Base-by-base conservation (phyloP, 2,329 filamentous ascomycete species). In the Xylariales sp. region DNA sequence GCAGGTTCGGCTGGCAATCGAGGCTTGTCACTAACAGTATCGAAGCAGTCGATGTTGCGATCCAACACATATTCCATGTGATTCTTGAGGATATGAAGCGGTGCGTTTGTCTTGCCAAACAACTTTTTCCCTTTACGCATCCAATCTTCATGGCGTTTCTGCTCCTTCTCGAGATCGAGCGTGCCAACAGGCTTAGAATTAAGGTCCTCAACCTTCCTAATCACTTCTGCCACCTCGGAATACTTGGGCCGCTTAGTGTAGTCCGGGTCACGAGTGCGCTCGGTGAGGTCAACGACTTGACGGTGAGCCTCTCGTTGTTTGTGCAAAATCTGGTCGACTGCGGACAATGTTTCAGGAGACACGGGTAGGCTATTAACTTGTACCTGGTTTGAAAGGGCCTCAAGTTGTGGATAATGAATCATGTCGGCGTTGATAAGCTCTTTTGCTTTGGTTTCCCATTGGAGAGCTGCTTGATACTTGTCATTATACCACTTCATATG, bases 71-170 rank as follows among this genome's bases (percentile, higher is more conserved):
- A 93, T 73, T 97, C 92, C 89, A 99, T 94, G 74, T 99, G 95
- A 65, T 91, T 92, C 76, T 95, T 96, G 34, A 99, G 86, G 71
- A 99, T 99, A 79, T 99, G 96, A 12, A 99, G 84, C 1, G 96
- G 96, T 1, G 96, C 96, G 77, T 99, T 99, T 1, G 96, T 96
- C 80, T 99, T 99, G 60, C 96, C 96, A 76, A 99, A 99, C 0
- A 99, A 82, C 79, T 97, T 97, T 82, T 99, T 99, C 58, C 96
- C 96, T 75, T 93, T 93, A 39, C 96, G 89, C 95, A 99, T 99
- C 96, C 96, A 99, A 79, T 99, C 96, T 78, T 99, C 96, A 73
- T 98, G 96, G 7, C 93, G 90, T 77, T 96, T 97, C 72, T 96
- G 92, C 78, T 98, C 94, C 71, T 93, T 94, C 77, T 99, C 96